phyloP scores from a whole-genome alignment of 768 basidiomycete genomes.

The Grammothele lineata region DNA sequence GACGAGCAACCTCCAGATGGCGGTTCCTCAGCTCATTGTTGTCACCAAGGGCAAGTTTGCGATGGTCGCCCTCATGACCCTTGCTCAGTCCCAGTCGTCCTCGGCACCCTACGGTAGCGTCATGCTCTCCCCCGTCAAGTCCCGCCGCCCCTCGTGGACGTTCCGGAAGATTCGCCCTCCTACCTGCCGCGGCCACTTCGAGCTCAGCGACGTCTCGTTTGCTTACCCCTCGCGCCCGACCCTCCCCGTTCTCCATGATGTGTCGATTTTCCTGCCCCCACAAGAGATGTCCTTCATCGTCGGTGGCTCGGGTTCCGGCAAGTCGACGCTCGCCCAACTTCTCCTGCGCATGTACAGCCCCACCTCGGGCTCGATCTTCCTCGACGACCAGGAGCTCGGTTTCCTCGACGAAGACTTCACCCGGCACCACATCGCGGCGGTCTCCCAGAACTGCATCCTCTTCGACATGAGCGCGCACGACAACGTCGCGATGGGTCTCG shows the following conservation, averaged over 20 bases:
- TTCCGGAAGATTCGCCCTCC: constrained; percentile 65
- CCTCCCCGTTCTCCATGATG: constrained; percentile 50
- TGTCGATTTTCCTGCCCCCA: constrained; percentile 66
- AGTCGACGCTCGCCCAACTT: constrained; percentile 65
- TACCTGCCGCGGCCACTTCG: constrained; percentile 67
- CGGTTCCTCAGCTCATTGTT: constrained; percentile 74
- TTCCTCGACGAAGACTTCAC: constrained; percentile 72
- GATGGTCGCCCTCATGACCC: constrained; percentile 61
- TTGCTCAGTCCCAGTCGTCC: constrained; percentile 38
- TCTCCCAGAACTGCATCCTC: constrained; percentile 76
- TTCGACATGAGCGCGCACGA: constrained; percentile 80
- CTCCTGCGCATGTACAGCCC: constrained; percentile 72
- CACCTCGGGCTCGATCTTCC: constrained; percentile 55
- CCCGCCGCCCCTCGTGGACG: constrained; percentile 17
- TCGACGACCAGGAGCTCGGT: constrained; percentile 80
- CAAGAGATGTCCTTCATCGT: constrained; percentile 77
- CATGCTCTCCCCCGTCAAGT: constrained; percentile 14
- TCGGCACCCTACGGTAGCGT: constrained; percentile 24
- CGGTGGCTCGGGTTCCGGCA: constrained; percentile 74
- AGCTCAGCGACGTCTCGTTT: constrained; percentile 56
- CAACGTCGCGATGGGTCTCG: constrained; percentile 78
- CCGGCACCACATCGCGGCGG: constrained; percentile 64
- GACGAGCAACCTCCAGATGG: constrained; percentile 81
- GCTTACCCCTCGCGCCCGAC: constrained; percentile 71
- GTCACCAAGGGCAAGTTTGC: constrained; percentile 82